A percentile compares a stretch with the other conserved stretches of the same genome.
Evolutionary conservation across 2,329 filamentous ascomycete species (phyloP).

Genomic region (Cladorrhinum sp.): DNA sequence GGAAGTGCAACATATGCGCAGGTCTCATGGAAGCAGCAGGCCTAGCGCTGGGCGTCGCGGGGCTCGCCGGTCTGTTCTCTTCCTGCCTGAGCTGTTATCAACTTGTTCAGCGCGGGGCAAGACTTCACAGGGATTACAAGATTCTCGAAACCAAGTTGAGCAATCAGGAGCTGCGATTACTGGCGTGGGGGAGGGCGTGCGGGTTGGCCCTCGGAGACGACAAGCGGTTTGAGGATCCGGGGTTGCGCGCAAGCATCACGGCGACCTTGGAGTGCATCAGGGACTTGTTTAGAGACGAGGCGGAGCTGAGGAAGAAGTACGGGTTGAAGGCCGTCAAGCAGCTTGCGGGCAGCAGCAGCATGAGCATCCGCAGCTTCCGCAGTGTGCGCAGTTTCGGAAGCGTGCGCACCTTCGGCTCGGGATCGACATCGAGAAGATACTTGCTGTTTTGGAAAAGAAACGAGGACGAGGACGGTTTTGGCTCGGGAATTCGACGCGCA

Average conservation of each 20-base stretch:
- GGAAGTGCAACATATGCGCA: too few relatives aligned
- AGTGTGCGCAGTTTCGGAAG: background rate
- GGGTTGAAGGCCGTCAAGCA: background rate
- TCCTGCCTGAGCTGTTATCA: background rate
- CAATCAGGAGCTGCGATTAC: background rate
- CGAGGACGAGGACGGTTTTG: background rate
- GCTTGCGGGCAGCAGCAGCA: background rate
- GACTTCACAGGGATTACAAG: background rate
- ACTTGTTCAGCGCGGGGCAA: background rate
- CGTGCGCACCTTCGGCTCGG: background rate
- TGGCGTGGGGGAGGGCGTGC: background rate
- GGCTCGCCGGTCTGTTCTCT: background rate
- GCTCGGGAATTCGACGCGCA: background rate
- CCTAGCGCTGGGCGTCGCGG: background rate
- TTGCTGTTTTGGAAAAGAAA: background rate
- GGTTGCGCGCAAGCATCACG: background rate
- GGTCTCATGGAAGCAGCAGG: constrained; percentile 1
- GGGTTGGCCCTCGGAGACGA: background rate
- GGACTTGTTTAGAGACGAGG: background rate
- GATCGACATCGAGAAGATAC: background rate
- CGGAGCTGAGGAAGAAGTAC: background rate
- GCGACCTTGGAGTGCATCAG: background rate
- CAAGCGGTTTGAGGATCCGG: background rate
- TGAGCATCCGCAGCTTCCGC: background rate
- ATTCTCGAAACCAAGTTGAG: background rate